phyloP scores from a whole-genome alignment of 139 green algal genomes.

The Monoraphidium neglectum region DNA sequence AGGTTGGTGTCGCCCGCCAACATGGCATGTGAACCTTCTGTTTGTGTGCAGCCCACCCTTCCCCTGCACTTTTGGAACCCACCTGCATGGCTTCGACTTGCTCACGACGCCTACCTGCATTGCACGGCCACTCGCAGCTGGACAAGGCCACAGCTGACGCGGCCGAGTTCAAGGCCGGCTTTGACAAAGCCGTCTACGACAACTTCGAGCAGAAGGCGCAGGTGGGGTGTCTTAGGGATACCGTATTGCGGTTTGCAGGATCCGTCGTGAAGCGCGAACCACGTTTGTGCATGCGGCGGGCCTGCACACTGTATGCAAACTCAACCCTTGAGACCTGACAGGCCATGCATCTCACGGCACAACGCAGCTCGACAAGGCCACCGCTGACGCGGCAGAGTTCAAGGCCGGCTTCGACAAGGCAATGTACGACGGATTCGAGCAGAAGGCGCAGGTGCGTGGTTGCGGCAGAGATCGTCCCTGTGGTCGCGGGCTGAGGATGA shows the following conservation, averaged over 20 bases:
- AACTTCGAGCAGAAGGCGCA: conserved; percentile 8
- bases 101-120: too few relatives aligned
- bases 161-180: conserved; percentile 21
- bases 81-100: too few relatives aligned
- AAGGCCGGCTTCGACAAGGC: conserved; percentile 29
- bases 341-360: too few relatives aligned
- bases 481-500: background rate
- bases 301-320: too few relatives aligned
- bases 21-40: too few relatives aligned
- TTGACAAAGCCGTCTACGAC: conserved; percentile 19
- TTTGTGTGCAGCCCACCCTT: too few relatives aligned
- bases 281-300: too few relatives aligned
- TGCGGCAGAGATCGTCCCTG: background rate
- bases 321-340: too few relatives aligned
- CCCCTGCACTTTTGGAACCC: too few relatives aligned
- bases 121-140: too few relatives aligned
- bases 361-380: background rate
- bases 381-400: conserved; percentile 8
- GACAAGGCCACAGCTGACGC: conserved; percentile 11
- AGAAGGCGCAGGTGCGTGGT: conserved; percentile 11
- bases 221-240: background rate
- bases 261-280: too few relatives aligned
- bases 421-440: conserved; percentile 1
- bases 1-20: too few relatives aligned
- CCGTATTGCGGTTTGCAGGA: background rate